phyloP scores from a whole-genome alignment of 2,329 filamentous ascomycete species.

The Epichloe aotearoae region DNA sequence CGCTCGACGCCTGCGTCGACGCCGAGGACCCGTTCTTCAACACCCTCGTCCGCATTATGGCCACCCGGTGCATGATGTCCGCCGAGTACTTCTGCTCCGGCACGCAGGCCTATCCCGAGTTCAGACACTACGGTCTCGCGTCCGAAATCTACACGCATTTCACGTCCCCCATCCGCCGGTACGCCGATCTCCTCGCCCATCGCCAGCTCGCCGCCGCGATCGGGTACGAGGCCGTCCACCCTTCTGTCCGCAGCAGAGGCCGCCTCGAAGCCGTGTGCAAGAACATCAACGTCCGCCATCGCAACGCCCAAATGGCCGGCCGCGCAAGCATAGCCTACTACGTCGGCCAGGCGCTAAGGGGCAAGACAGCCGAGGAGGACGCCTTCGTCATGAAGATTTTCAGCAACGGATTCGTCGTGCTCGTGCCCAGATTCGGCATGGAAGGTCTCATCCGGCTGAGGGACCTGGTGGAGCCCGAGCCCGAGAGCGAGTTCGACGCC shows the following conservation, averaged over 20 bases:
- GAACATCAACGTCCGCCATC: conserved; percentile 95
- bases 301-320: conserved; percentile 92
- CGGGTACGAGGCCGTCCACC: conserved; percentile 76
- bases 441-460: conserved; percentile 79
- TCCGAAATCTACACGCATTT: conserved; percentile 98
- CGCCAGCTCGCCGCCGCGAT: conserved; percentile 92
- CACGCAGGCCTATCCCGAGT: conserved; percentile 84
- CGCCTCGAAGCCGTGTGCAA: conserved; percentile 90
- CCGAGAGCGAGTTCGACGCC: conserved; percentile 70
- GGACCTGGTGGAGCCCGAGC: conserved; percentile 66
- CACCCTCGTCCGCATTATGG: conserved; percentile 92
- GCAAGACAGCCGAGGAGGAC: conserved; percentile 62
- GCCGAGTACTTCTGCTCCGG: conserved; percentile 97
- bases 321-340: conserved; percentile 95
- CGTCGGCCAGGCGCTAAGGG: conserved; percentile 89
- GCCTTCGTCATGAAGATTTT: conserved; percentile 97
- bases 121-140: conserved; percentile 92
- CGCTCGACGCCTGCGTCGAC: conserved; percentile 74
- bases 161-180: conserved; percentile 91
- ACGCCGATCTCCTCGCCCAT: conserved; percentile 92
- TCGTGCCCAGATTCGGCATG: conserved; percentile 90
- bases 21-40: conserved; percentile 87
- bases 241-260: conserved; percentile 65
- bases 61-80: conserved; percentile 97
- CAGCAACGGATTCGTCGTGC: conserved; percentile 92